Base-by-base conservation (phyloP, 495 filamentous ascomycete genomes). In the Lentithecium fluviatile region DNA sequence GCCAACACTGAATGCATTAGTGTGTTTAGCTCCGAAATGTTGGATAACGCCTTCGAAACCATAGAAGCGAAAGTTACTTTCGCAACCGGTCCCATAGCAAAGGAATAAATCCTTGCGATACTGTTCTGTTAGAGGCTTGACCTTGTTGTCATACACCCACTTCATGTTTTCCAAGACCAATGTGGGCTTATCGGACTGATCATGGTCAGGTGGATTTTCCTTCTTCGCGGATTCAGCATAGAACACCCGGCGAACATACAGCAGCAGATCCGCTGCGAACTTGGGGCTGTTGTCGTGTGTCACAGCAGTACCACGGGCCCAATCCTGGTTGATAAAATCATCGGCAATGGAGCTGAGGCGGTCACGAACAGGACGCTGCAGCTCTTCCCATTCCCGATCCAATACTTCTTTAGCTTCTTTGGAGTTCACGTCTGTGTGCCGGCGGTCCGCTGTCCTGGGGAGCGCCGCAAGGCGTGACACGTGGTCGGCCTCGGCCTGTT, bases 141-240 rank as follows among this genome's bases (percentile, higher is more conserved):
- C 78, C 70, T 89, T 90, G 56, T 78, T 84, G 60, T 91, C 88
- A 62, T 85, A 90, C 26, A 91, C 75, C 83, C 84, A 92, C 71
- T 88, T 91, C 88, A 93, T 90, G 69, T 90, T 90, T 66, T 91
- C 88, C 58, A 93, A 76, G 1, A 85, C 86, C 45, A 91, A 70
- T 64, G 79, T 84, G 61, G 77, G 76, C 2, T 76, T 82, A 25
- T 76, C 81, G 0, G 83, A 77, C 24, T 75, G 62, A 82, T 82
- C 20, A 53, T 56, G 75, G n/a, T 65, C 69, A 45, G 77, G 70
- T 23, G 73, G 71, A 19, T 67, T 71, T 65, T 79, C 76, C 52
- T 81, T 78, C 37, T 80, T 75, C 17, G 78, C 74, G 23, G 84
- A 69, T 36, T 84, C 78, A 15, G 77, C 73, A 65, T 88, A 87